Evolutionary conservation across 2,329 filamentous ascomycete species (phyloP), one percentile per base, ranked within the genome.

Genomic region (Trichoderma asperellum): DNA sequence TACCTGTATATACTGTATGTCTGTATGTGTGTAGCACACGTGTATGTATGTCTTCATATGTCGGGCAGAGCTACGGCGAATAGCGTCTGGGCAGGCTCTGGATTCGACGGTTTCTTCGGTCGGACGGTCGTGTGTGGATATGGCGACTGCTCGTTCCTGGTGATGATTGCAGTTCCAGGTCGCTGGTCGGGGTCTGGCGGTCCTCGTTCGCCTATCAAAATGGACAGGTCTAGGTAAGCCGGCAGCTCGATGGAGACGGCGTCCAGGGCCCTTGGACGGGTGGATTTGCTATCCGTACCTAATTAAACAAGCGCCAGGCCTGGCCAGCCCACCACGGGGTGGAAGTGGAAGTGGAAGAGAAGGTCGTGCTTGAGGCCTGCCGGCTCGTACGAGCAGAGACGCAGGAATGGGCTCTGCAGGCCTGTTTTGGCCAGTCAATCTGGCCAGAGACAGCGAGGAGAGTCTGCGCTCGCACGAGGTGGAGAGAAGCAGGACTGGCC

Each of bases 251-350:
- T 66, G 63, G 63, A 66, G 55, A 59, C 52, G 32, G 65, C 37
- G 59, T 16, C 59, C 65, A 68, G 65, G 65, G 65, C 32, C 65
- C 65, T 49, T 34, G 57, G 29, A 29, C n/a, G 56, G 57, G 65
- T 61, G 56, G 65, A 55, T 53, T 65, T 24, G 56, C 47, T 40
- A 21, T 68, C 65, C 65, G 65, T 61, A 66, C 63, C 63, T 59
- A 68, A 68, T 68, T 68, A 68, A 68, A 68, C 65, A 68, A 60
- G 65, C 43, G 40, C 65, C 65, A 68, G 65, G 35, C 56, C 43
- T 47, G 37, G 64, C 27, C 27, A 24, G 47, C 29, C 57, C 29
- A 21, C 57, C 10, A 24, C 37, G 32, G 35, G 37, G 18, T 24
- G 21, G 47, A 59, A 40, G 27, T 24, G 53, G n/a, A 59, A 53